These are phyloP conservation scores for Trichoderma hamatum DNA, from an alignment of 2,329 filamentous ascomycete genomes.

Conservation along the genomic window DNA sequence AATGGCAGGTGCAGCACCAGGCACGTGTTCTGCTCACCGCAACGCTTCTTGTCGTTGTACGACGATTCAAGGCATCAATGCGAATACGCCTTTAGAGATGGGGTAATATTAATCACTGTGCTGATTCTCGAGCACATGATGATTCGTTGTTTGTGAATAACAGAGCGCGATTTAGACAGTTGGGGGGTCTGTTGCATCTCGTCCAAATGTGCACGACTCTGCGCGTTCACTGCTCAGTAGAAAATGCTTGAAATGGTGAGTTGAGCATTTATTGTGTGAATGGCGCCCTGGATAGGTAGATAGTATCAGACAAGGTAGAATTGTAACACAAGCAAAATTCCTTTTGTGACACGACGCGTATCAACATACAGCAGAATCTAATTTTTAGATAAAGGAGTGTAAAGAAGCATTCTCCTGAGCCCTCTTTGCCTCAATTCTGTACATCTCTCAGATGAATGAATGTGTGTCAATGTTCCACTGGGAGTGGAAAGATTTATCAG, in stretches of 20 bases:
- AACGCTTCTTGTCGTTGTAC: not conserved
- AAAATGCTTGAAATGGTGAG: not conserved
- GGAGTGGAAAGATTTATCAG: not conserved
- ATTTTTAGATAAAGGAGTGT: not conserved
- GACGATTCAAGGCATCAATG: conserved; percentile 8
- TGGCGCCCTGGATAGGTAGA: not conserved
- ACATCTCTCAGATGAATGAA: not conserved
- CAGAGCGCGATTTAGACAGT: not conserved
- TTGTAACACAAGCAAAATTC: not conserved
- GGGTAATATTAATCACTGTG: not conserved
- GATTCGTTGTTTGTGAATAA: not conserved
- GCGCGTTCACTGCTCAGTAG: not conserved
- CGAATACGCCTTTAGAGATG: not conserved
- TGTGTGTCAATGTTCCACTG: not conserved
- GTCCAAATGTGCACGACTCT: not conserved
- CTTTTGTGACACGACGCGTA: not conserved
- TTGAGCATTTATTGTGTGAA: too few relatives aligned
- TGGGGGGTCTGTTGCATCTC: too few relatives aligned
- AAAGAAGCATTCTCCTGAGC: not conserved
- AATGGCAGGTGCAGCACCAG: not conserved
- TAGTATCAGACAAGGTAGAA: not conserved
- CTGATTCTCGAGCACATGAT: not conserved
- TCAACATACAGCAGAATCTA: not conserved
- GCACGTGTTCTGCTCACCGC: conserved; percentile 16
- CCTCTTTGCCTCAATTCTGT: not conserved